Evolutionary conservation across 352 stramenopile genomes (phyloP).

Genomic region (Phytophthora citricola): DNA sequence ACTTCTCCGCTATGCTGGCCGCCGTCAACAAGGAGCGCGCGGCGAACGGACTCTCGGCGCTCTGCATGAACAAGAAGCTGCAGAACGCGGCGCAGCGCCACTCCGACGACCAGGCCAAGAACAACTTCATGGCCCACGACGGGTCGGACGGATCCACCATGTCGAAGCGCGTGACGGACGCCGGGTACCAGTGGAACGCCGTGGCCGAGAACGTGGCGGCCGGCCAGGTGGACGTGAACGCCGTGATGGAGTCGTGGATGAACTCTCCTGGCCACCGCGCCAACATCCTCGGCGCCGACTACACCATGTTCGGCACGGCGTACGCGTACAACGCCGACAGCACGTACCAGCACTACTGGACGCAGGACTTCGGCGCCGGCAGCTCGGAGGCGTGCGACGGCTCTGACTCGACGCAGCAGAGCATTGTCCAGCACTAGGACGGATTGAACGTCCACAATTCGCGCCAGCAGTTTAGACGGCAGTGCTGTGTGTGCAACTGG

Average conservation of each 20-base stretch:
- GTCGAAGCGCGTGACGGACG: constrained; percentile 35
- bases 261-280: constrained; percentile 26
- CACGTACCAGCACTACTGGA: constrained; percentile 54
- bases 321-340: constrained; percentile 30
- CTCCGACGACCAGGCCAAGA: constrained; percentile 43
- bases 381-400: constrained; percentile 36
- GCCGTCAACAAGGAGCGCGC: constrained; percentile 52
- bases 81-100: constrained; percentile 25
- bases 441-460: constrained; percentile 6
- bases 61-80: constrained; percentile 50
- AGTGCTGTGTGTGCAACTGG: neutral
- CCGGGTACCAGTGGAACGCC: constrained; percentile 48
- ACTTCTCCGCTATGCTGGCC: constrained; percentile 35
- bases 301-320: constrained; percentile 45
- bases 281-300: constrained; percentile 34
- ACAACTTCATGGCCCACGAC: constrained; percentile 53
- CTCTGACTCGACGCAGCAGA: neutral
- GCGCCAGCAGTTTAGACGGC: neutral
- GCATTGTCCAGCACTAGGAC: constrained; percentile 7
- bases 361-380: constrained; percentile 50
- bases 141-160: constrained; percentile 47
- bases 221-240: constrained; percentile 32
- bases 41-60: constrained; percentile 28
- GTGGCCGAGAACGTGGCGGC: constrained; percentile 40
- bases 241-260: constrained; percentile 43